A percentile compares a stretch with the other conserved stretches of the same genome.
Evolutionary conservation across 345 rosid genomes (phyloP).

Genomic region (Carallia brachiata): DNA sequence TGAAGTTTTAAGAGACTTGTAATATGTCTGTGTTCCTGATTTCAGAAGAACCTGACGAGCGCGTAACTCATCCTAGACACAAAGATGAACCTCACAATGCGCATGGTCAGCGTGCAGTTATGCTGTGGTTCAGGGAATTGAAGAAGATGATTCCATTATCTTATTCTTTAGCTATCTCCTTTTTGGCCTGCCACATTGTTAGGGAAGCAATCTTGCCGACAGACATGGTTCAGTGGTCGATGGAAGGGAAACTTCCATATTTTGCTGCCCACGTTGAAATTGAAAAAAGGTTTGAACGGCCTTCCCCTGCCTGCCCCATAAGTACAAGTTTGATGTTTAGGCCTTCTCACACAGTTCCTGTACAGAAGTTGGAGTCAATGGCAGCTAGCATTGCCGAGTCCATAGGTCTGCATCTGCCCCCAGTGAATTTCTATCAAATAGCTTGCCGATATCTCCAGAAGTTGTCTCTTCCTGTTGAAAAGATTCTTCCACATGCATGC

Average conservation of each 20-base stretch:
- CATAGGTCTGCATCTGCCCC: slow-evolving; percentile 64
- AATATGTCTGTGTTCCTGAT: background rate
- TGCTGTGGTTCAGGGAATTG: slow-evolving; percentile 59
- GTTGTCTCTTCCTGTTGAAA: slow-evolving; percentile 51
- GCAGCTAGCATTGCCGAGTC: slow-evolving; percentile 63
- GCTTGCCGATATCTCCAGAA: slow-evolving; percentile 54
- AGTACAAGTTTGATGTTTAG: slow-evolving; percentile 60
- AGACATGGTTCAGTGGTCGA: slow-evolving; percentile 64
- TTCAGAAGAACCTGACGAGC: slow-evolving; percentile 37
- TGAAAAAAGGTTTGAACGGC: slow-evolving; percentile 44
- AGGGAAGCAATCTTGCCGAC: slow-evolving; percentile 69
- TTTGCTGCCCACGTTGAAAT: slow-evolving; percentile 59
- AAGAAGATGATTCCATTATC: slow-evolving; percentile 51
- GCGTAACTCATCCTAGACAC: slow-evolving; percentile 21
- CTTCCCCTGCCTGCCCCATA: slow-evolving; percentile 59
- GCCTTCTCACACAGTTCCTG: slow-evolving; percentile 44
- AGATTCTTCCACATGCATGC: slow-evolving; percentile 54
- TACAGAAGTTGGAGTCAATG: slow-evolving; percentile 53
- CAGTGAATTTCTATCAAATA: slow-evolving; percentile 66
- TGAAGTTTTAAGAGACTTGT: too few species aligned
- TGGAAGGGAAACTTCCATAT: slow-evolving; percentile 73
- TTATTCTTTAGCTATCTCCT: slow-evolving; percentile 61
- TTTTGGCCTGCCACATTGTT: slow-evolving; percentile 68
- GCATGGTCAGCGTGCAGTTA: slow-evolving; percentile 56
- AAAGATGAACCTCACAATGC: slow-evolving; percentile 48